A percentile compares a stretch with the other conserved stretches of the same genome.
Evolutionary conservation across 495 filamentous ascomycete genomes (phyloP).

Genomic region (Pseudevernia furfuracea): DNA sequence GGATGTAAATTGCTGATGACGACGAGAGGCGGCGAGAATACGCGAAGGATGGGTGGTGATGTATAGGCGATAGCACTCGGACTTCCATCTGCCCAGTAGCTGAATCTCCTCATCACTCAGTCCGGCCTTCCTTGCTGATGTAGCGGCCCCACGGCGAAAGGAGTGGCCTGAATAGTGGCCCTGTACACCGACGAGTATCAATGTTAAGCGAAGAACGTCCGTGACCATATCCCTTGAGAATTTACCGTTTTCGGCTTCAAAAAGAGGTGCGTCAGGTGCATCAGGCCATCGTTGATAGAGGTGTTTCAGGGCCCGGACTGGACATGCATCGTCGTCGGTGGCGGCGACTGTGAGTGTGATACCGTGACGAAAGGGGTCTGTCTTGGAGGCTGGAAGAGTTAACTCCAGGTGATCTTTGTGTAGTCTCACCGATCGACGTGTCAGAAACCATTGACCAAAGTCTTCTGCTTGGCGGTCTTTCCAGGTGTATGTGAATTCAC

Average conservation of each 20-base stretch:
- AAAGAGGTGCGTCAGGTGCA: too few species aligned
- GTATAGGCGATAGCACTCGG: background rate
- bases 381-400: background rate
- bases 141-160: background rate
- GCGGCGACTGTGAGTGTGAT: background rate
- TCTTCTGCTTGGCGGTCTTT: background rate
- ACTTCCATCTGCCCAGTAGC: background rate
- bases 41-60: background rate
- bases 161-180: background rate
- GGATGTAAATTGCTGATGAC: too few species aligned
- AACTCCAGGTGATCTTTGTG: background rate
- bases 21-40: background rate
- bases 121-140: background rate
- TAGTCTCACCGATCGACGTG: background rate
- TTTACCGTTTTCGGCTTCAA: too few species aligned
- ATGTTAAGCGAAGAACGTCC: too few species aligned
- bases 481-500: background rate
- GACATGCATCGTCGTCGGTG: background rate
- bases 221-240: too few species aligned
- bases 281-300: too few species aligned
- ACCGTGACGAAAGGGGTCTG: background rate
- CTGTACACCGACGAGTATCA: too few species aligned
- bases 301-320: background rate
- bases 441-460: background rate
- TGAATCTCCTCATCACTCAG: background rate